Percentiles rank a stretch among this genome's conserved stretches.
These are phyloP conservation scores for Cornus controversa DNA, from an alignment of 148 eudicot species.

Conservation along the genomic window DNA sequence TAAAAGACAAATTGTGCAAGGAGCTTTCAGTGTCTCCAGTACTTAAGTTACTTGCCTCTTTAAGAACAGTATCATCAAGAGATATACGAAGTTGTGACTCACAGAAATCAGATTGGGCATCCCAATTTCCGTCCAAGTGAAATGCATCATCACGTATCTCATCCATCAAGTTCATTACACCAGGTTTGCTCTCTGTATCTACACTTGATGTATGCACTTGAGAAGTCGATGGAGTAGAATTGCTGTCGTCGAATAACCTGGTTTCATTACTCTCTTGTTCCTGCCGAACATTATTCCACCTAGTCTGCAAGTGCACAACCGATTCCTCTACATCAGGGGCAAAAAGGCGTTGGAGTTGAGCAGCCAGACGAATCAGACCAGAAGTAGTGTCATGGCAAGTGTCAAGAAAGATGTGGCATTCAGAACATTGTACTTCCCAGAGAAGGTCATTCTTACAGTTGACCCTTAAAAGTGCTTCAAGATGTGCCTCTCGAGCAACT, in stretches of 20 bases:
- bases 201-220: conserved; percentile 31
- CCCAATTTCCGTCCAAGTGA: conserved; percentile 27
- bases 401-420: conserved; percentile 52
- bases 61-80: conserved; percentile 24
- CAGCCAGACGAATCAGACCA: conserved; percentile 61
- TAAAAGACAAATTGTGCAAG: conserved; percentile 15
- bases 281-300: conserved; percentile 77
- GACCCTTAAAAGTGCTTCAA: conserved; percentile 55
- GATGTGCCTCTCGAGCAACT: conserved; percentile 67
- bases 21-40: conserved; percentile 15
- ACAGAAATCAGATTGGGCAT: conserved; percentile 24
- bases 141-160: conserved; percentile 87
- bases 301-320: conserved; percentile 73
- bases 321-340: conserved; percentile 92
- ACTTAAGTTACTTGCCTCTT: conserved; percentile 21
- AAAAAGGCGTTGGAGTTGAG: conserved; percentile 87
- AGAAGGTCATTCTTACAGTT: conserved; percentile 43
- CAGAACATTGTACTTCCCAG: conserved; percentile 81
- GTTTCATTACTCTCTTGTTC: conserved; percentile 39
- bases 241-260: conserved; percentile 21
- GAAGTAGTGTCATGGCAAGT: conserved; percentile 90
- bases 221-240: conserved; percentile 37
- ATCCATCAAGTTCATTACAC: conserved; percentile 58
- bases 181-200: conserved; percentile 36
- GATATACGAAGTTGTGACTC: conserved; percentile 28